Percentiles rank a stretch among this genome's conserved stretches.
phyloP scores from a whole-genome alignment of 1,139 yeast species.

The Diutina scorzettiae region DNA sequence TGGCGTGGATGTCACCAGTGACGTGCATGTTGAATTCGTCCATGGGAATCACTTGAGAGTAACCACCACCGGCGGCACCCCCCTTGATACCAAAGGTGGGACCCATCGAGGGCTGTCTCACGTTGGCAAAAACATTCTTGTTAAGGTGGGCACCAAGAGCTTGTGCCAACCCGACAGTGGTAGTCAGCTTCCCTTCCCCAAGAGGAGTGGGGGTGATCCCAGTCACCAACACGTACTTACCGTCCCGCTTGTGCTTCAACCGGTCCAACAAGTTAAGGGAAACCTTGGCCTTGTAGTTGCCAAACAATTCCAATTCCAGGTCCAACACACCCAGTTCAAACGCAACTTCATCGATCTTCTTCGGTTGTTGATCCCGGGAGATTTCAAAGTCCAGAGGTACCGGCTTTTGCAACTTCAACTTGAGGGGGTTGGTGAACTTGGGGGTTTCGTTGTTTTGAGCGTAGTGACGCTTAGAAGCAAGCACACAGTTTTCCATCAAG shows the following conservation, averaged over 20 bases:
- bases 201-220: conserved; percentile 98
- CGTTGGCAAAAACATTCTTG: conserved; percentile 75
- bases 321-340: conserved; percentile 73
- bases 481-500: conserved; percentile 75
- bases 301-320: conserved; percentile 81
- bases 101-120: conserved; percentile 98
- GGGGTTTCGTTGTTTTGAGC: conserved; percentile 27
- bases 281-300: conserved; percentile 87
- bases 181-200: conserved; percentile 97
- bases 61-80: conserved; percentile 99
- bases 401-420: conserved; percentile 55
- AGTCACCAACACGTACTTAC: conserved; percentile 86
- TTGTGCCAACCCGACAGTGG: conserved; percentile 93
- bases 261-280: conserved; percentile 15
- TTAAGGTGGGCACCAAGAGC: conserved; percentile 89
- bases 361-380: conserved; percentile 82
- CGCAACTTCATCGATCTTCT: conserved; percentile 73
- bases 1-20: conserved; percentile 97
- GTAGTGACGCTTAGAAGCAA: conserved; percentile 51
- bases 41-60: conserved; percentile 98
- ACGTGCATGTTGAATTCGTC: conserved; percentile 97
- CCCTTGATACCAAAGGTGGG: conserved; percentile 99
- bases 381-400: conserved; percentile 94
- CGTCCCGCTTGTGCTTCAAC: conserved; percentile 31
- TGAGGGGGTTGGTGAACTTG: conserved; percentile 44